phyloP scores from a whole-genome alignment of 2,329 filamentous ascomycete genomes.

The Phaeoacremonium minimum region DNA sequence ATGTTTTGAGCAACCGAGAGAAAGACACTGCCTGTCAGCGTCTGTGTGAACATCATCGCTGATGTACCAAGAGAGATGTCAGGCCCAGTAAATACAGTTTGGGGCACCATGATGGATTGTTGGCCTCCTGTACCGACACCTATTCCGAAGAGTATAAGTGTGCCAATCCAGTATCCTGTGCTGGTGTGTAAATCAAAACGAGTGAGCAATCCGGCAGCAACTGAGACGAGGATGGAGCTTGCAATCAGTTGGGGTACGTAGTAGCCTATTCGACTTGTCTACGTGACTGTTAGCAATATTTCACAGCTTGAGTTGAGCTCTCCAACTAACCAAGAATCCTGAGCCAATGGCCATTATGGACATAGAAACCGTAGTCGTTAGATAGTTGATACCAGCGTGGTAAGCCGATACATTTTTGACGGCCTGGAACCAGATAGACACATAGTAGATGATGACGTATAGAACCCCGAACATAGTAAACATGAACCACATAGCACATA shows the following conservation, averaged over 20 bases:
- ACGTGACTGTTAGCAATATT: neutral
- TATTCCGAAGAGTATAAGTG: slow-evolving; percentile 19
- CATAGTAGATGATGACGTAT: slow-evolving; percentile 9
- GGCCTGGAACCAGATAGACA: slow-evolving; percentile 24
- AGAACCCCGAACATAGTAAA: slow-evolving; percentile 7
- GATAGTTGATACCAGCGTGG: slow-evolving; percentile 18
- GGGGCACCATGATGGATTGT: slow-evolving; percentile 19
- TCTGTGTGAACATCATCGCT: slow-evolving; percentile 19
- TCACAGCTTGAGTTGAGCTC: neutral
- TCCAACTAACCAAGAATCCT: slow-evolving; percentile 11
- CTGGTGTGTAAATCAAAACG: slow-evolving; percentile 13
- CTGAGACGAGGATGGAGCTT: slow-evolving; percentile 11
- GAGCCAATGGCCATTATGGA: slow-evolving; percentile 4
- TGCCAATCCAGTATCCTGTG: slow-evolving; percentile 14
- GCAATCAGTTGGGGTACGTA: slow-evolving; percentile 20
- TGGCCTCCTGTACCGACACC: slow-evolving; percentile 20
- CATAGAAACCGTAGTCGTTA: slow-evolving; percentile 8
- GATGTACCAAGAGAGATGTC: slow-evolving; percentile 22
- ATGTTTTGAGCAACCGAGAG: slow-evolving; percentile 18
- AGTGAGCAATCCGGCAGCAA: slow-evolving; percentile 16
- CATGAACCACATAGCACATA: slow-evolving; percentile 8
- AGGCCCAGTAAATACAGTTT: slow-evolving; percentile 15
- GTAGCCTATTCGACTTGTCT: slow-evolving; percentile 19
- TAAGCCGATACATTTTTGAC: slow-evolving; percentile 16
- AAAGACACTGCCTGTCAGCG: slow-evolving; percentile 16